Conservation (phyloP, 1,284 basidiomycete genomes). For the Cryptococcus neoformans region DNA sequence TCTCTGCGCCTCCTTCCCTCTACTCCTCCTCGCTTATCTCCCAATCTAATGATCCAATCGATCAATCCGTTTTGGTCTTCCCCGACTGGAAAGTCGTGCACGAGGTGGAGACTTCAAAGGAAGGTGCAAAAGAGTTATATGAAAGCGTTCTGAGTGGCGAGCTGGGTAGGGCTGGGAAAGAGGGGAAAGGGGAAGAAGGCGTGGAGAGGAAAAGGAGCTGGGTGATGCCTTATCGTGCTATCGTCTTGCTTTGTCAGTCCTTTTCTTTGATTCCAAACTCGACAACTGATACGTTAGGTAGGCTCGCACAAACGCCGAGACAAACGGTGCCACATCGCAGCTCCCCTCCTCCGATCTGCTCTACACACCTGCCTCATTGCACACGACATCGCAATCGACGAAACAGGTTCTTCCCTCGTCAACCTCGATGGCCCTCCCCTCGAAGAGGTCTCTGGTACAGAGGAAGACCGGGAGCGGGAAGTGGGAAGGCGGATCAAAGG, state of each 20-base stretch:
- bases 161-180: conserved; percentile 42
- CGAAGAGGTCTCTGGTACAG: conserved; percentile 58
- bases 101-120: conserved; percentile 60
- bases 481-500: conserved; percentile 54
- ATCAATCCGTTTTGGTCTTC: conserved; percentile 74
- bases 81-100: conserved; percentile 83
- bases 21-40: conserved; percentile 78
- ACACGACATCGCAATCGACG: conserved; percentile 44
- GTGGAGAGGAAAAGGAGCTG: conserved; percentile 53
- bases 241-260: conserved; percentile 74
- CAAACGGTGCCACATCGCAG: conserved; percentile 81
- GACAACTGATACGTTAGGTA: conserved; percentile 35
- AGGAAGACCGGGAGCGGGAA: conserved; percentile 51
- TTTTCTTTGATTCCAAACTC: background rate
- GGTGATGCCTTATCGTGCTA: conserved; percentile 64
- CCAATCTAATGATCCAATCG: conserved; percentile 62
- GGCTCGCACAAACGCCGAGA: conserved; percentile 90
- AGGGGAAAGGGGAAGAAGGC: conserved; percentile 35
- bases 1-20: conserved; percentile 53
- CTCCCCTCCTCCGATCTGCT: conserved; percentile 67
- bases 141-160: conserved; percentile 60
- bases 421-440: conserved; percentile 57
- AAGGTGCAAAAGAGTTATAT: conserved; percentile 68
- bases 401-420: conserved; percentile 49
- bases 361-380: conserved; percentile 35